Percentiles rank a stretch among this genome's conserved stretches.
These are phyloP conservation scores for Spathaspora sp. DNA, from an alignment of 1,139 yeast species.

Conservation along the genomic window DNA sequence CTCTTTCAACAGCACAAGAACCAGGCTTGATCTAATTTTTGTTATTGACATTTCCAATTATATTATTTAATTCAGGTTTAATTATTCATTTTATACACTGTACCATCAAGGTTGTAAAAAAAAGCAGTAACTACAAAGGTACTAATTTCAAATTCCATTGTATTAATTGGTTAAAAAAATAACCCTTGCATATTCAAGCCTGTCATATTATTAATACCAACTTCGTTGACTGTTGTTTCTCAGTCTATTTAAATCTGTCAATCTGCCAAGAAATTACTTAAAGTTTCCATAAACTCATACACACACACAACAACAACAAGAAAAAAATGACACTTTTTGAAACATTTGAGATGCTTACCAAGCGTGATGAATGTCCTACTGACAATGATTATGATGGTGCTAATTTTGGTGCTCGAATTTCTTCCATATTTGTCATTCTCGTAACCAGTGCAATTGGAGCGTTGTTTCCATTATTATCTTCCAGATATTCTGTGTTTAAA, in stretches of 20 bases:
- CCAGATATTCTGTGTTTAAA: constrained; percentile 51
- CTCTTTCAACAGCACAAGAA: too few relatives aligned
- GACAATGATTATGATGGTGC: constrained; percentile 39
- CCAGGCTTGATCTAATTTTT: too few relatives aligned
- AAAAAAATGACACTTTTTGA: constrained; percentile 8
- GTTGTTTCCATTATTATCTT: constrained; percentile 58
- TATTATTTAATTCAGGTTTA: background rate
- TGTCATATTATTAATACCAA: background rate
- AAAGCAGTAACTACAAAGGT: background rate
- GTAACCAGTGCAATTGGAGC: constrained; percentile 58
- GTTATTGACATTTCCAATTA: too few relatives aligned
- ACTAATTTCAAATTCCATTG: background rate
- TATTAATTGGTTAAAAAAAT: background rate
- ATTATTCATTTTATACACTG: background rate
- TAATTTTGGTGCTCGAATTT: constrained; percentile 63
- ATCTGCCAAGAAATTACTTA: background rate
- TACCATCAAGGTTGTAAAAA: constrained; percentile 1
- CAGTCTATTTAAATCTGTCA: background rate
- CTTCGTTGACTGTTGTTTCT: background rate
- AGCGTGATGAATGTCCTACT: constrained; percentile 35
- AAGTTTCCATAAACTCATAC: background rate
- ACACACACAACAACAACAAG: constrained; percentile 1
- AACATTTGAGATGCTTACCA: constrained; percentile 14
- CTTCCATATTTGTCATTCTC: constrained; percentile 68
- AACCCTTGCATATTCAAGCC: background rate